Conservation (phyloP, 345 rosid genomes). For the Citrus mangshanensis region DNA sequence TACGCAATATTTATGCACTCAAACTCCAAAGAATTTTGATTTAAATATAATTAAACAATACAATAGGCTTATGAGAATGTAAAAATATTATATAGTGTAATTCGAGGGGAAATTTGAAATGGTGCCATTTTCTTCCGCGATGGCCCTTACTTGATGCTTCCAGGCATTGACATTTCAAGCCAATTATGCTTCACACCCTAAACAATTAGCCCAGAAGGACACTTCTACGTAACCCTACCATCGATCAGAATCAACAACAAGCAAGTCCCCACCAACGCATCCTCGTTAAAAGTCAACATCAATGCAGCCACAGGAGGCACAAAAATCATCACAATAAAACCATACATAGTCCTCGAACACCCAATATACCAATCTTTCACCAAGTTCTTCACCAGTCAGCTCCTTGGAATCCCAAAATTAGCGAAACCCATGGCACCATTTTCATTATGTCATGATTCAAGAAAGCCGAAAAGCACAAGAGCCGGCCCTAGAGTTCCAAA, state of each 20-base stretch:
- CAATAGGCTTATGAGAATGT: no score
- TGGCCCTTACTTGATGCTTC: constrained; percentile 19
- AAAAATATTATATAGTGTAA: no score
- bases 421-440: constrained; percentile 13
- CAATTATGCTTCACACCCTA: constrained; percentile 20
- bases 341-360: constrained; percentile 23
- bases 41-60: no score
- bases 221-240: constrained; percentile 16
- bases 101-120: no score
- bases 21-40: no score
- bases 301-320: constrained; percentile 16
- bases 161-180: constrained; percentile 7
- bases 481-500: constrained; percentile 20
- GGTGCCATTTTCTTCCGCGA: constrained; percentile 28
- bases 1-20: no score
- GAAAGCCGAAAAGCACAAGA: background rate
- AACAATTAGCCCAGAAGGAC: constrained; percentile 21
- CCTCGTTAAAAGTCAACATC: background rate
- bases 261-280: constrained; percentile 7
- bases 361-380: constrained; percentile 19
- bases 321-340: constrained; percentile 26
- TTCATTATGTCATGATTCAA: constrained; percentile 13
- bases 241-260: constrained; percentile 19
- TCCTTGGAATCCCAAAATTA: background rate
- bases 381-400: constrained; percentile 13